A percentile compares a stretch with the other conserved stretches of the same genome.
Evolutionary conservation across 768 basidiomycete genomes (phyloP).

Genomic region (Sarcodon sp.): DNA sequence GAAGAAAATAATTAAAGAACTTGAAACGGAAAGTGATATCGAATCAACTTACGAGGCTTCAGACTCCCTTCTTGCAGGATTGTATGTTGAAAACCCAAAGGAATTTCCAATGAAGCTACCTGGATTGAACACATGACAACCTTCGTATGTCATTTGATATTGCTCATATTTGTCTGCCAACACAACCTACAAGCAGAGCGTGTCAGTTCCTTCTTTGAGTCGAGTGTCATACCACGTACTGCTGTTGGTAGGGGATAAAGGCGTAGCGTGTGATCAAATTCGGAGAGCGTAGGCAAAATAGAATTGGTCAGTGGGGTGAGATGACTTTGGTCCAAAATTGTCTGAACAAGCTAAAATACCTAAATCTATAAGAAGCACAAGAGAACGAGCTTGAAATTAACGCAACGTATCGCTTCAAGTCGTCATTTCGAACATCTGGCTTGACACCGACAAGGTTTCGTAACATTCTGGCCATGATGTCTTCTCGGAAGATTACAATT

Average conservation of each 20-base stretch:
- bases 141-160: conserved; percentile 93
- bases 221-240: conserved; percentile 30
- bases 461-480: conserved; percentile 88
- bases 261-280: conserved; percentile 85
- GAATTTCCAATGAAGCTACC: conserved; percentile 80
- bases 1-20: too few species aligned
- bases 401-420: conserved; percentile 75
- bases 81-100: conserved; percentile 84
- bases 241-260: conserved; percentile 91
- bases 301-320: conserved; percentile 77
- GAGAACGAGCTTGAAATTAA: not conserved
- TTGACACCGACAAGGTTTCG: conserved; percentile 87
- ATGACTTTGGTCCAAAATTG: conserved; percentile 90
- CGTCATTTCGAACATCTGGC: conserved; percentile 60
- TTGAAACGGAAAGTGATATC: not conserved
- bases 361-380: not conserved
- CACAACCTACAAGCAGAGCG: conserved; percentile 42
- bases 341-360: conserved; percentile 72
- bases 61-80: conserved; percentile 73
- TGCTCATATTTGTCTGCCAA: conserved; percentile 95
- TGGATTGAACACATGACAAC: conserved; percentile 98
- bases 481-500: conserved; percentile 87
- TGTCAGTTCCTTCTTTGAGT: conserved; percentile 4
- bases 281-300: conserved; percentile 79
- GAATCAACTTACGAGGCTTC: conserved; percentile 55